Conservation (phyloP, 352 stramenopile species). For the Phytophthora cajani region DNA sequence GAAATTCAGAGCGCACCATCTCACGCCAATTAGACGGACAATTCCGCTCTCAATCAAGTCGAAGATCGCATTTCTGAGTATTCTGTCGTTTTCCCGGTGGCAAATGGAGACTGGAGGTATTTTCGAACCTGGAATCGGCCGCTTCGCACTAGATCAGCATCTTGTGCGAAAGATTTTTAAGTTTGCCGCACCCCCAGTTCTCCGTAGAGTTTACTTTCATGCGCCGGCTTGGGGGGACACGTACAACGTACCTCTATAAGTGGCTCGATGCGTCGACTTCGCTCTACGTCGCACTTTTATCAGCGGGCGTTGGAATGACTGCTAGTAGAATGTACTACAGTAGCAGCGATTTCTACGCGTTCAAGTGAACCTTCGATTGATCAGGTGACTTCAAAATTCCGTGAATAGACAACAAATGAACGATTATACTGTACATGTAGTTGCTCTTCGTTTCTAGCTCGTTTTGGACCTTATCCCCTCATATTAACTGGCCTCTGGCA, state of each 20-base stretch:
- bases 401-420: too few species aligned
- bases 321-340: too few species aligned
- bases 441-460: too few species aligned
- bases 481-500: too few species aligned
- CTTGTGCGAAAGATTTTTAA: neutral
- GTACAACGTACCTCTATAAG: neutral
- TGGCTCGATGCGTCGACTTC: too few species aligned
- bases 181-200: neutral
- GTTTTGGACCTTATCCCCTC: too few species aligned
- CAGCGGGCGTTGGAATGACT: too few species aligned
- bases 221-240: neutral
- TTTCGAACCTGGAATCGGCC: neutral
- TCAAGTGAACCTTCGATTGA: too few species aligned
- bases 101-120: neutral
- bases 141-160: neutral
- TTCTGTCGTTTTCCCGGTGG: neutral
- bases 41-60: neutral
- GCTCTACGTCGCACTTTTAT: too few species aligned
- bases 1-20: slow-evolving; percentile 1
- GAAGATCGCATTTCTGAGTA: slow-evolving; percentile 18
- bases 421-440: too few species aligned
- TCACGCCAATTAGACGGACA: neutral
- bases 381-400: too few species aligned
- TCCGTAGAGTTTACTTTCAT: neutral
- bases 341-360: too few species aligned